Evolutionary conservation across 495 filamentous ascomycete genomes (phyloP), one percentile per base, ranked within the genome.

Genomic region (Cudoniella acicularis): DNA sequence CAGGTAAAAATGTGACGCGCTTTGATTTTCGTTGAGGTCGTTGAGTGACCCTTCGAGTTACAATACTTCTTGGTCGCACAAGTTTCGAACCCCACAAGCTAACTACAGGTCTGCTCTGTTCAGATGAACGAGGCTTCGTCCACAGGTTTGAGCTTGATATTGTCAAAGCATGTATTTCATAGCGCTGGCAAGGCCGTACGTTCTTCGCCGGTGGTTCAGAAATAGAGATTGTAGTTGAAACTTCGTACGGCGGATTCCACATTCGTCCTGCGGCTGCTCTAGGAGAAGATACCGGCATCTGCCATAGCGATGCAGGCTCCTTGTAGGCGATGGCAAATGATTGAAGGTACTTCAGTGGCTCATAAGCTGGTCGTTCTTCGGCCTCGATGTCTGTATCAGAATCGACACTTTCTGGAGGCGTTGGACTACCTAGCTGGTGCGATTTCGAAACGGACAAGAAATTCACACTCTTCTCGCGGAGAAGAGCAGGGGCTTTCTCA

Each of bases 1-100:
- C 80, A 8, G 80, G 80, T 2, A 83, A 71, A 40, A 79, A 64
- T 43, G 77, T 80, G 10, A 80, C 61, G 45, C 80, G 78, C 64
- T 72, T 79, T 64, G 72, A 77, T 46, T 71, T 80, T 24, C 79
- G 74, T 18, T 72, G 73, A 11, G 80, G 80, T 55, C 54, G 41
- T 20, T 62, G 59, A 21, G 60, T 57, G 20, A 52, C 49, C 6
- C 47, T 56, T 23, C 63, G 52, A 41, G 60, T 59, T 0, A 55
- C 46, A 3, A 53, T 59, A 43, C 66, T 67, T 42, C 45, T 56
- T 9, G 63, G 68, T 18, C 54, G 61, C 3, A 61, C 50, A 0
- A 67, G 48, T 56, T 66, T 72, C 22, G 65, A 66, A 11, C 63
- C 61, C 68, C 68, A 70, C 11, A 70, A 49, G 22, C 58, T 63